Percentiles rank a stretch among this genome's conserved stretches.
Conservation (phyloP, 768 basidiomycete species). For the Astraeus odoratus region DNA sequence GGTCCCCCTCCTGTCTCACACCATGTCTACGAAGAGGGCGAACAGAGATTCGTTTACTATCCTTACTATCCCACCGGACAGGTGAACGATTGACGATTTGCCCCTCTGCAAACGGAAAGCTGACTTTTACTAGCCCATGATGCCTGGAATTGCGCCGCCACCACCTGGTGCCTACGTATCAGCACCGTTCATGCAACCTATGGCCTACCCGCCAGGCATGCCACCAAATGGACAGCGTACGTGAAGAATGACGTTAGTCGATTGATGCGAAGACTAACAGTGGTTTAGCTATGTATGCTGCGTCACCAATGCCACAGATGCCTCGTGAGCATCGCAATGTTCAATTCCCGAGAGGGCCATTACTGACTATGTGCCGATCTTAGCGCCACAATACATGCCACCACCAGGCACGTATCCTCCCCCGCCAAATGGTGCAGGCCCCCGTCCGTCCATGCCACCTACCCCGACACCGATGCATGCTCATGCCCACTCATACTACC, state of each 20-base stretch:
- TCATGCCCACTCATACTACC: conserved; percentile 83
- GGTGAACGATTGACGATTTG: conserved; percentile 30
- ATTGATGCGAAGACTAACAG: not conserved
- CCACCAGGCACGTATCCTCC: conserved; percentile 73
- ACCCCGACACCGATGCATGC: conserved; percentile 84
- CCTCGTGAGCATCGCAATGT: conserved; percentile 52
- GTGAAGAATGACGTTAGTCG: conserved; percentile 2
- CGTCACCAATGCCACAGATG: conserved; percentile 81
- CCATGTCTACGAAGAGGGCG: conserved; percentile 74
- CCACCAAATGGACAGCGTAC: conserved; percentile 61
- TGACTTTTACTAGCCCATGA: conserved; percentile 52
- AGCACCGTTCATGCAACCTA: conserved; percentile 76
- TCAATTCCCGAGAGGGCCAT: not conserved
- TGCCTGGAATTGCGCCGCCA: conserved; percentile 78
- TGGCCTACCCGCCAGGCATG: conserved; percentile 77
- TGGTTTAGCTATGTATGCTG: conserved; percentile 65
- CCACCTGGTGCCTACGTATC: conserved; percentile 78
- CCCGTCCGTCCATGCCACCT: conserved; percentile 86
- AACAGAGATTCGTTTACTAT: conserved; percentile 68
- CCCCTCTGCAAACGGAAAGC: not conserved
- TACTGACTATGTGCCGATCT: conserved; percentile 5
- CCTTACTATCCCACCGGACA: conserved; percentile 78
- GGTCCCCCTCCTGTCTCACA: conserved; percentile 66
- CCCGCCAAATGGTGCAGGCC: conserved; percentile 71
- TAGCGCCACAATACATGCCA: conserved; percentile 74